Evolutionary conservation across 2,329 filamentous ascomycete species (phyloP).

Genomic region (Knoxdaviesia proteae): DNA sequence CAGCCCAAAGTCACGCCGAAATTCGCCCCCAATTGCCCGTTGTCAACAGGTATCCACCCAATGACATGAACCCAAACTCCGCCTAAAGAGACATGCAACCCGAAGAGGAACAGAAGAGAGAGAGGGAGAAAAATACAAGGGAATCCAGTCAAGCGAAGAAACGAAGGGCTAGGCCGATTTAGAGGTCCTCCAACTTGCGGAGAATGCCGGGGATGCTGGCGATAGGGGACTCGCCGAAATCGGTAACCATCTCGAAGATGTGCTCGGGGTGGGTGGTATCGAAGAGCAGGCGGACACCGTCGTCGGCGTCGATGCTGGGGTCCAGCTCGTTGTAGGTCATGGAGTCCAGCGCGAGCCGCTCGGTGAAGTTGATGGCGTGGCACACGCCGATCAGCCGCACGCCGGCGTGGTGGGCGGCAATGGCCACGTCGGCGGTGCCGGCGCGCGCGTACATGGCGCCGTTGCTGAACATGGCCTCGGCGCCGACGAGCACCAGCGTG

Average conservation of each 20-base stretch:
- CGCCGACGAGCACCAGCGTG: slow-evolving; percentile 67
- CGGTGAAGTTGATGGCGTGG: slow-evolving; percentile 83
- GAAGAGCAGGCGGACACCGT: slow-evolving; percentile 51
- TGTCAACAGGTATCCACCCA: no score
- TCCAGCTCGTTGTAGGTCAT: slow-evolving; percentile 87
- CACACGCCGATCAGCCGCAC: slow-evolving; percentile 76
- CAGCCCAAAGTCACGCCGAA: no score
- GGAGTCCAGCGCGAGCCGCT: slow-evolving; percentile 73
- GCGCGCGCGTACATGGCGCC: slow-evolving; percentile 73
- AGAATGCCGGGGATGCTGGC: slow-evolving; percentile 3
- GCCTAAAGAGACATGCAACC: no score
- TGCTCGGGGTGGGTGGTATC: slow-evolving; percentile 80
- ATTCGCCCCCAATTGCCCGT: no score
- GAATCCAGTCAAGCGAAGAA: no score
- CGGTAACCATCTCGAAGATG: slow-evolving; percentile 75
- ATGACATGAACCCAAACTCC: no score
- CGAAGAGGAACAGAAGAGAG: background rate
- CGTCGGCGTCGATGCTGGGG: slow-evolving; percentile 42
- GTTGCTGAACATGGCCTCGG: slow-evolving; percentile 90
- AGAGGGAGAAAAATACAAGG: background rate
- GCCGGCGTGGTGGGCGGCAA: slow-evolving; percentile 55
- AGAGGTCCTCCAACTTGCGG: slow-evolving; percentile 5
- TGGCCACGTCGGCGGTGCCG: slow-evolving; percentile 71
- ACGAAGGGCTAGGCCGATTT: background rate
- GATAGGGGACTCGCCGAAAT: slow-evolving; percentile 39